Conservation (phyloP, 1,284 basidiomycete genomes). For the Abortiporus biennis region DNA sequence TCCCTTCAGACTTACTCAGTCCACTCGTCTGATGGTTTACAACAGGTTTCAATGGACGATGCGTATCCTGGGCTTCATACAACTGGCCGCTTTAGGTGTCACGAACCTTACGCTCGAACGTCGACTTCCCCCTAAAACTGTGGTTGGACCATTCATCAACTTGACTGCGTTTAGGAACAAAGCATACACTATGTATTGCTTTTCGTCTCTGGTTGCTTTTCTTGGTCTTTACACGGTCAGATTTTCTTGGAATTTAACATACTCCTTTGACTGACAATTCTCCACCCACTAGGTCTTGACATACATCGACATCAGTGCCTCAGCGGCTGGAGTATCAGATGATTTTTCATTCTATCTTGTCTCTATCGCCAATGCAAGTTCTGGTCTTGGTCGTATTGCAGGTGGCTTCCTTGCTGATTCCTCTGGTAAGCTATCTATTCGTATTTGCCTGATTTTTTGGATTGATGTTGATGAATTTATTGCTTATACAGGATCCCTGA, state of each 20-base stretch:
- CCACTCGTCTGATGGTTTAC: background rate
- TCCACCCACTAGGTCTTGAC: conserved; percentile 32
- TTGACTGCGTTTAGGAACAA: conserved; percentile 10
- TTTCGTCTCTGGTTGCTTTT: conserved; percentile 8
- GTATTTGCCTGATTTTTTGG: background rate
- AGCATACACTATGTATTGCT: conserved; percentile 11
- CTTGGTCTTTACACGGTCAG: conserved; percentile 13
- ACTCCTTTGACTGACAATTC: background rate
- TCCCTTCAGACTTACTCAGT: background rate
- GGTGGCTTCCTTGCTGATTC: conserved; percentile 36
- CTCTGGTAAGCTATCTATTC: conserved; percentile 21
- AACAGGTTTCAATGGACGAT: conserved; percentile 52
- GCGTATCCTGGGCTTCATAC: conserved; percentile 46
- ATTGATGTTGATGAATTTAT: background rate
- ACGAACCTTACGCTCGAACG: conserved; percentile 30
- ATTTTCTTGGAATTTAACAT: background rate
- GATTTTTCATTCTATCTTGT: conserved; percentile 40
- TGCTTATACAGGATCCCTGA: conserved; percentile 6
- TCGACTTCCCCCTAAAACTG: conserved; percentile 11
- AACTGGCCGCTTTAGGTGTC: conserved; percentile 32
- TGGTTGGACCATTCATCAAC: conserved; percentile 12
- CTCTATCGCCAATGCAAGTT: conserved; percentile 40
- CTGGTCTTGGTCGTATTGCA: conserved; percentile 35
- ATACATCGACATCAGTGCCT: conserved; percentile 40
- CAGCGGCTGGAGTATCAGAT: conserved; percentile 27